Base-by-base conservation (phyloP, 352 stramenopile genomes). In the Globisporangium okanoganense region DNA sequence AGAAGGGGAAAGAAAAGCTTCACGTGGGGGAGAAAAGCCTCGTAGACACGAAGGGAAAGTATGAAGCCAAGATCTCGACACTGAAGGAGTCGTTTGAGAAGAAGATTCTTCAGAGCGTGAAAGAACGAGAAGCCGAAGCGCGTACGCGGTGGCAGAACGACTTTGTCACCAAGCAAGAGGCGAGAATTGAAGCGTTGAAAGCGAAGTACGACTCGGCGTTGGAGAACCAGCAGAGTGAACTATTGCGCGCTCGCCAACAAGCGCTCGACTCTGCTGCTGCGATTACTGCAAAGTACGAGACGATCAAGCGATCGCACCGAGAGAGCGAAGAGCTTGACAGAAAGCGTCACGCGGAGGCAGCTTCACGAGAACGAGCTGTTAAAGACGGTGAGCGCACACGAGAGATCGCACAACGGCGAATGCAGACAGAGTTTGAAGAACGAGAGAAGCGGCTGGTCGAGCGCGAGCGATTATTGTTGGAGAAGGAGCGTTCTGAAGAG, bases 141-240 rank as follows among this genome's bases (percentile, higher is more conserved):
- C 76, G 69, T 16, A 82, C 71, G 3, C 67, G 75, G 2, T 92
- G 82, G 82, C 76, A 92, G 35, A 88, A 87, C 27, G 78, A 90
- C 2, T 87, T 90, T 56, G 70, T 78, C 4, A 68, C 75, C 2
- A 82, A 85, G 43, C 82, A 92, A 69, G 82, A 92, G n/a, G 78
- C 79, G 1, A 61, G 77, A 1, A 82, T 92, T 13, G 76, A 92
- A 27, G 62, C 78, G 12, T 55, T 92, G 0, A 92, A 90, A 35
- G 66, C 64, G 10, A 92, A 92, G 55, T 92, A 90, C 49, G 82
- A 92, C 47, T 67, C 65, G 24, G 78, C 76, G 24, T 63, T 92
- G 3, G 78, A 87, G 54, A 73, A 65, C 0, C 82, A 92, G 41
- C 79, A 85, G 44, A 14, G 59, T 13, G 82, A 92, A 40, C 60